Evolutionary conservation across 2,329 filamentous ascomycete species (phyloP), one percentile per base, ranked within the genome.

Genomic region (Dothideomycetes sp.): DNA sequence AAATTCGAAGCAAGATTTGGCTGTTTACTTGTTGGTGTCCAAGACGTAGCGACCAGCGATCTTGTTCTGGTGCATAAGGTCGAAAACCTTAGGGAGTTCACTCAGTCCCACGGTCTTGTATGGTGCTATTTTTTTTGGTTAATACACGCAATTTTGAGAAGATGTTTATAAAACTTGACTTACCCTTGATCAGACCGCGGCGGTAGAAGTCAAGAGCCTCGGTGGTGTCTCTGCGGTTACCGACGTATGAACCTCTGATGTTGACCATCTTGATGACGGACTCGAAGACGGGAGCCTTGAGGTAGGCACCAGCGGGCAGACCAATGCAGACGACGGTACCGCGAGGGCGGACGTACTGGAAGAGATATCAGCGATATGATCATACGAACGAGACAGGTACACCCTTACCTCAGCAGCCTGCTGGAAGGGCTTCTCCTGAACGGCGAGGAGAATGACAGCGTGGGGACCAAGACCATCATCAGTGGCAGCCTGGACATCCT

Each of bases 171-270:
- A n/a, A n/a, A n/a, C n/a, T n/a, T n/a, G n/a, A n/a, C n/a, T n/a
- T n/a, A n/a, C n/a, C 37, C 37, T 40, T 40, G 73, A 96, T 88
- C 49, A 93, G 66, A 12, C 89, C 89, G 16, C 82, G 74, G 43
- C 74, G 68, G 71, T 77, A 95, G 69, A 95, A 95, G 51, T 95
- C 88, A 47, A 96, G 71, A 3, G 89, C 88, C 69, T 96, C 89
- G 39, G 80, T 76, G 1, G 80, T 82, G 60, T 96, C 89, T 59
- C 82, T 79, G 51, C 89, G 77, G 70, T 94, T 95, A 44, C 89
- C 89, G 51, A 96, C 89, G 60, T 95, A 95, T 53, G 80, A 86
- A 46, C 88, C 88, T 70, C 84, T 84, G 71, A 96, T 95, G 54
- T 65, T 80, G 68, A 95, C 80, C 86, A 94, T 94, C 65, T 80